phyloP scores from a whole-genome alignment of 768 basidiomycete species.

The Hydnomerulius pinastri region DNA sequence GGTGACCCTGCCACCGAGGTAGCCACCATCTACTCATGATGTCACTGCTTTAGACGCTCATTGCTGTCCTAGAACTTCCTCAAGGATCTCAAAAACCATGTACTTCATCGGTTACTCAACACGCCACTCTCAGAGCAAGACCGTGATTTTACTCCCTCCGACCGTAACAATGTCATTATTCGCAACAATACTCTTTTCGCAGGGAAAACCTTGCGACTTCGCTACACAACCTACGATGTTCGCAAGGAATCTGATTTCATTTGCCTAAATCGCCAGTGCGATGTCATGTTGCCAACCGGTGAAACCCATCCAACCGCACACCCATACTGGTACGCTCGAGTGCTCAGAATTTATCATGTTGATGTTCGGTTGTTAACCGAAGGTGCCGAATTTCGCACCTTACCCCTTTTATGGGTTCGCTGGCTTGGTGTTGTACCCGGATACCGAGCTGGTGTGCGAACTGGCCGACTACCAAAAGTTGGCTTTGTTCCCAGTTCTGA shows the following conservation, averaged over 20 bases:
- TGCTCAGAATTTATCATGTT: conserved; percentile 17
- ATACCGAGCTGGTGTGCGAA: conserved; percentile 7
- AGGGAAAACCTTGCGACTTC: background rate
- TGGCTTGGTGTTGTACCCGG: conserved; percentile 18
- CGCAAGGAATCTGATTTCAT: conserved; percentile 9
- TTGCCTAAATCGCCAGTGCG: background rate
- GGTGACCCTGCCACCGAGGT: too few relatives aligned
- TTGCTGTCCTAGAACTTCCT: too few relatives aligned
- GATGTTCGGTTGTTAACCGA: background rate
- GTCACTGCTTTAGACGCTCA: too few relatives aligned
- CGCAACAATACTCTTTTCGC: too few relatives aligned
- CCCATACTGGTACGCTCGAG: conserved; percentile 25
- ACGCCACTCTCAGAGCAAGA: too few relatives aligned
- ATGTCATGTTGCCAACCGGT: conserved; percentile 9
- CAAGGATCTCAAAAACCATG: too few relatives aligned
- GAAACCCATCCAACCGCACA: background rate
- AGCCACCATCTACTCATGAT: too few relatives aligned
- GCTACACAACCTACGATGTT: conserved; percentile 23
- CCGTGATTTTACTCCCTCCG: too few relatives aligned
- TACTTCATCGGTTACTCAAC: too few relatives aligned
- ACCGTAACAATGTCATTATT: too few relatives aligned
- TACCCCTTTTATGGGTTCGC: conserved; percentile 26
- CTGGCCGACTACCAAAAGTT: conserved; percentile 14
- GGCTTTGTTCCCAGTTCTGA: conserved; percentile 16
- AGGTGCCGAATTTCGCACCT: background rate